A percentile compares a stretch with the other conserved stretches of the same genome.
Evolutionary conservation across 495 filamentous ascomycete species (phyloP).

Genomic region (Aspergillus mulundensis): DNA sequence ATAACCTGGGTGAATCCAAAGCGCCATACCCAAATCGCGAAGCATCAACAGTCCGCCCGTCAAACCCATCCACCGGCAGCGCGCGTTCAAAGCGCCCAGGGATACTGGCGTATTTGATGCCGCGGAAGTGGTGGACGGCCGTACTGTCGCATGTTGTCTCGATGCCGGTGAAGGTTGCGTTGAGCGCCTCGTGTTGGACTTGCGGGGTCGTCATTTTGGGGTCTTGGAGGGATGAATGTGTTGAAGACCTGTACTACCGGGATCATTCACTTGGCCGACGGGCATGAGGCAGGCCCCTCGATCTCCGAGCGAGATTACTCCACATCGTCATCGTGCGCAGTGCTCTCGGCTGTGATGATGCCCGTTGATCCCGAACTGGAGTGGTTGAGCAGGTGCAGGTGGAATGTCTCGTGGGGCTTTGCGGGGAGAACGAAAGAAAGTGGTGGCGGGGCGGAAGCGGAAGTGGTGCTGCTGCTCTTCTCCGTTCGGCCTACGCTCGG

Average conservation of each 20-base stretch:
- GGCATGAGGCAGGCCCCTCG: neutral
- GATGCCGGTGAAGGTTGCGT: constrained; percentile 34
- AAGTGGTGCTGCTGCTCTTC: neutral
- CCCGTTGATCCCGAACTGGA: neutral
- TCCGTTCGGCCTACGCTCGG: neutral
- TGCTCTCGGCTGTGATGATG: neutral
- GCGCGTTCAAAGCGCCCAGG: constrained; percentile 36
- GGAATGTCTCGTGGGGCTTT: constrained; percentile 20
- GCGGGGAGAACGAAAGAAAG: constrained; percentile 14
- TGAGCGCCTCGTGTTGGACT: constrained; percentile 23
- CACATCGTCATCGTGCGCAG: neutral
- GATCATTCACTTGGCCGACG: no score
- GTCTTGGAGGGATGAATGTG: neutral
- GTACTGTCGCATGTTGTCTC: constrained; percentile 12
- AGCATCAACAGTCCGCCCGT: constrained; percentile 28
- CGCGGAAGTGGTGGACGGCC: constrained; percentile 30
- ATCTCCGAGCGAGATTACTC: neutral
- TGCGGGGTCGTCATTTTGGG: constrained; percentile 25
- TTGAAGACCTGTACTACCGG: neutral
- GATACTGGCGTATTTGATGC: constrained; percentile 36
- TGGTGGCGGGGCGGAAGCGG: neutral
- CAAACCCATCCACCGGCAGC: constrained; percentile 21
- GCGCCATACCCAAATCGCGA: constrained; percentile 32
- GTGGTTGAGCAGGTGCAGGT: neutral
- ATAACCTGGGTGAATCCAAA: no score